Base-by-base conservation (phyloP, 371 early-diverging fungal genomes). In the Massospora cicadina region DNA sequence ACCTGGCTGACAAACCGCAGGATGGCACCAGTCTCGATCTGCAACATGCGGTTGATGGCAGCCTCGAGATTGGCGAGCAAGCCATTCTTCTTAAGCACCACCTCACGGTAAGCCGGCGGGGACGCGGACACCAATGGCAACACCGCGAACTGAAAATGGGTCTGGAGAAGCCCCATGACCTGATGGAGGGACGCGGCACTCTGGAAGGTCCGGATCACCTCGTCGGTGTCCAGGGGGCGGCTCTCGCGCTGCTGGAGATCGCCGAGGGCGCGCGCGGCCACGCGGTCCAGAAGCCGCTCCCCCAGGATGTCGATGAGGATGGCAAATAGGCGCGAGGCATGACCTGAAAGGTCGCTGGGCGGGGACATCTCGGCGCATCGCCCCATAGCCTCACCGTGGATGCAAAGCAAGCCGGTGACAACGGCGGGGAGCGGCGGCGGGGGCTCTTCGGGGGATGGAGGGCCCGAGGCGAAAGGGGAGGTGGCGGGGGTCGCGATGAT, bases 81-180 rank as follows among this genome's bases (percentile, higher is more conserved):
- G 43, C 78, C 82, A 72, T 95, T 97, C 73, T 95, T 95, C 55
- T 78, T 75, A 7, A 79, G 72, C 0, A 95, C 84, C 0, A 86
- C 75, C 31, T 92, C 91, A 33, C 94, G 83, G 65, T 95, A 90
- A 1, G 86, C 78, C 17, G 90, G 82, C 7, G 90, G 90, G 3
- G 88, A 79, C 24, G 81, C 72, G 3, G 80, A 77, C 0, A 94
- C 76, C 58, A 91, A 69, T 0, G 92, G 91, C 24, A 85, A 30
- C 64, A 94, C 78, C 1, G 80, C 77, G 10, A 81, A 77, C 67
- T 93, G 91, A 76, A 93, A 95, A 72, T 95, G 95, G 33, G 84
- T 76, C 71, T 97, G 96, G 62, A 91, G 73, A 55, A 94, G 72
- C 54, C 90, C 91, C 24, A 89, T 77, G 0, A 86, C 81, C 28